Evolutionary conservation across 2,329 filamentous ascomycete genomes (phyloP).

Genomic region (Simplicillium sp.): DNA sequence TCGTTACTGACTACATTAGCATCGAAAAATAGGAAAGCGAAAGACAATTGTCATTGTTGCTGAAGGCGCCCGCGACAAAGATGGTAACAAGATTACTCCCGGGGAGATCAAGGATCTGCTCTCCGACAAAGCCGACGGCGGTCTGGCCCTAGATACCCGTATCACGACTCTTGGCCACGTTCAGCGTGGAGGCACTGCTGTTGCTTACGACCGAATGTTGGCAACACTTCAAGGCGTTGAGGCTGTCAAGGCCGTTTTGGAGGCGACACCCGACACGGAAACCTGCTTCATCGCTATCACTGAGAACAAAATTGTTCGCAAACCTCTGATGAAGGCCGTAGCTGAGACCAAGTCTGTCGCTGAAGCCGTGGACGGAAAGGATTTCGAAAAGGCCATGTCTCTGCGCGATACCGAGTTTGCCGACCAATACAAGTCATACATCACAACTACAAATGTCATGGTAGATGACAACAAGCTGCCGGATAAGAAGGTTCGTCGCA

Average conservation of each 20-base stretch:
- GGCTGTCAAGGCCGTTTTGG: constrained; percentile 83
- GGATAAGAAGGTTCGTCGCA: constrained; percentile 52
- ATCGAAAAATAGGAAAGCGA: constrained; percentile 81
- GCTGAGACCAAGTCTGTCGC: constrained; percentile 76
- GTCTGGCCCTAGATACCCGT: constrained; percentile 78
- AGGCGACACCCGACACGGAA: constrained; percentile 78
- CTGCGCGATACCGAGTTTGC: constrained; percentile 88
- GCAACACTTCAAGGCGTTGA: constrained; percentile 90
- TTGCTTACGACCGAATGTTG: constrained; percentile 89
- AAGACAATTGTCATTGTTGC: constrained; percentile 98
- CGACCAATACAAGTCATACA: constrained; percentile 84
- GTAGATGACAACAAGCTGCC: constrained; percentile 59
- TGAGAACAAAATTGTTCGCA: constrained; percentile 94
- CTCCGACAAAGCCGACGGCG: constrained; percentile 53
- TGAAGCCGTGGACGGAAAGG: constrained; percentile 69
- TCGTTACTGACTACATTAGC: constrained; percentile 36
- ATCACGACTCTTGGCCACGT: constrained; percentile 95
- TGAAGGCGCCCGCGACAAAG: constrained; percentile 80
- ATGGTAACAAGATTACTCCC: constrained; percentile 76
- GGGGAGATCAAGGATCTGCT: constrained; percentile 79
- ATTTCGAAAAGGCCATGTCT: constrained; percentile 81
- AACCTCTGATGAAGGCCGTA: constrained; percentile 83
- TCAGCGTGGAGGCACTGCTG: constrained; percentile 87
- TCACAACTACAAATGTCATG: constrained; percentile 79
- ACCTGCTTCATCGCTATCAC: constrained; percentile 94